Percentiles rank a stretch among this genome's conserved stretches.
phyloP scores from a whole-genome alignment of 169 alveolate species.

The Theileria orientalis region DNA sequence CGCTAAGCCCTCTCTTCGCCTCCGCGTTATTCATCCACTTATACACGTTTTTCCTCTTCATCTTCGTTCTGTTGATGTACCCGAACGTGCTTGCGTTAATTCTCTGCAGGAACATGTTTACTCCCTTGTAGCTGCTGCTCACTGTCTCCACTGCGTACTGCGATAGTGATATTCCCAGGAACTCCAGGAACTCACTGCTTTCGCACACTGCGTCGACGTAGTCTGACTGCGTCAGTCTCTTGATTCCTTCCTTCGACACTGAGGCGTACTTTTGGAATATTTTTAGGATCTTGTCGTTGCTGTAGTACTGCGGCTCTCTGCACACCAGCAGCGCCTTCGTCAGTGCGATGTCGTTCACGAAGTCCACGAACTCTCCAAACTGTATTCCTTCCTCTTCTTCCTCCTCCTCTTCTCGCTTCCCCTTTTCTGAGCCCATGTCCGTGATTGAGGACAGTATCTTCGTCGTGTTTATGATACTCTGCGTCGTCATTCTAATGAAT shows the following conservation, averaged over 20 bases:
- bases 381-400: conserved; percentile 18
- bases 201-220: conserved; percentile 42
- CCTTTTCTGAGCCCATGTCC: neutral
- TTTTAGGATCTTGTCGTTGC: conserved; percentile 16
- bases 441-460: neutral
- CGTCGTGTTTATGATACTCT: neutral
- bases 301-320: neutral
- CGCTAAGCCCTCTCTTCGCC: conserved; percentile 65
- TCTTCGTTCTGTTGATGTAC: conserved; percentile 33
- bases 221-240: conserved; percentile 46
- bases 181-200: conserved; percentile 44
- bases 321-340: conserved; percentile 28
- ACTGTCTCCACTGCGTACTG: conserved; percentile 53
- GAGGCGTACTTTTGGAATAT: conserved; percentile 32
- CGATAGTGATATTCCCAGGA: conserved; percentile 38
- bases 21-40: conserved; percentile 1
- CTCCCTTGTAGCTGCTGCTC: neutral
- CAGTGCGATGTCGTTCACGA: conserved; percentile 40
- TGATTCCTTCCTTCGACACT: conserved; percentile 24
- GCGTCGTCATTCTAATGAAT: neutral
- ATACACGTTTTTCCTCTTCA: conserved; percentile 4
- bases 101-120: neutral
- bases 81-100: neutral
- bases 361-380: conserved; percentile 31
- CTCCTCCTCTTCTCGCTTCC: neutral